Base-by-base conservation (phyloP, 2,329 filamentous ascomycete genomes). In the Ceratocystis albifundus region DNA sequence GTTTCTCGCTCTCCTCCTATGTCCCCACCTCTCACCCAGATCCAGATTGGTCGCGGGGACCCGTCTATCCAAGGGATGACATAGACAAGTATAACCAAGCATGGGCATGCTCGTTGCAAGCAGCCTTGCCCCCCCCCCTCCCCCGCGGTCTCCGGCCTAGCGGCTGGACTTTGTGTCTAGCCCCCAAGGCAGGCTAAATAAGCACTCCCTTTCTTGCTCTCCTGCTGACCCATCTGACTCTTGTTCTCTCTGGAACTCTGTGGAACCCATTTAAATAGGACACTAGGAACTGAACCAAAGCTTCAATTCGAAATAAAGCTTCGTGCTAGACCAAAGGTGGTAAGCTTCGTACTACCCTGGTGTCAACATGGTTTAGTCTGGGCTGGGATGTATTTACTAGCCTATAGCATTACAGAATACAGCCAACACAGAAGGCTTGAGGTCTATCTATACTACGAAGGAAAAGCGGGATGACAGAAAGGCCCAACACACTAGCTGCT, bases 301-400 rank as follows among this genome's bases (percentile, higher is more conserved):
- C 32, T 28, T 30, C 25, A 59, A 5, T 20, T 59, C 55, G 22
- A 59, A 59, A 59, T 59, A 36, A 59, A 30, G 55, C 55, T 36
- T 32, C 36, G 55, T 32, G 55, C 55, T 59, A 59, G 55, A 36
- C 55, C 55, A 59, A 59, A 59, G 55, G 28, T 10, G 55, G 55
- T 59, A 59, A 59, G 55, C 30, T 36, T 36, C 20, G 55, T 59
- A 30, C 55, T 59, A 59, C 55, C 55, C 32, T 59, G 28, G 22
- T 4, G 55, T 36, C 55, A 59, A 59, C 55, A 15, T 32, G 55
- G 22, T 36, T 3, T 59, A 17, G 25, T 15, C 22, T 4, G 10
- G 28, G 22, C 10, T 41, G 36, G 36, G 36, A 41, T 41, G 36
- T 41, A 12, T 15, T 41, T 41, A 25, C 55, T 15, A 59, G 55